Evolutionary conservation across 371 early-diverging fungal species (phyloP).

Genomic region (Parasitella parasitica): DNA sequence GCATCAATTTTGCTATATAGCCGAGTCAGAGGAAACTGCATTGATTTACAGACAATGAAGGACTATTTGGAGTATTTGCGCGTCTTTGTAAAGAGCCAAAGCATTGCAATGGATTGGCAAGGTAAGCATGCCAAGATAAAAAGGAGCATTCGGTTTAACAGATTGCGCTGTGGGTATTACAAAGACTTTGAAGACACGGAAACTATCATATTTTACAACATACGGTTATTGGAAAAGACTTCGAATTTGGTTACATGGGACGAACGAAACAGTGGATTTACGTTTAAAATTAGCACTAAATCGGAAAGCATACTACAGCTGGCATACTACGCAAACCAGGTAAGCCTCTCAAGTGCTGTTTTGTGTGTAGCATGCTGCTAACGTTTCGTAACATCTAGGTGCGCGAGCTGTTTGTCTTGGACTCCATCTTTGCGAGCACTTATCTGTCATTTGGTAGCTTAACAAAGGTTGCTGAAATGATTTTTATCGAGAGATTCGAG

Average conservation of each 20-base stretch:
- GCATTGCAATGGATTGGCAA: conserved; percentile 31
- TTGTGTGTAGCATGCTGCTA: background rate
- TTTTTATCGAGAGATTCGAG: conserved; percentile 22
- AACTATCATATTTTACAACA: conserved; percentile 26
- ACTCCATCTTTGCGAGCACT: conserved; percentile 26
- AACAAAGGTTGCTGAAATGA: background rate
- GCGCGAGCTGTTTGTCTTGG: conserved; percentile 26
- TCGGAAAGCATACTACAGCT: conserved; percentile 28
- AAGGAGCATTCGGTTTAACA: background rate
- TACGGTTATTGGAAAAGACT: conserved; percentile 23
- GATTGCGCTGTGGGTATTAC: background rate
- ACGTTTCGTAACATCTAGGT: conserved; percentile 4
- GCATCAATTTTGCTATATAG: conserved; percentile 31
- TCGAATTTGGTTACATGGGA: conserved; percentile 26
- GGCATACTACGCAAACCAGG: conserved; percentile 37
- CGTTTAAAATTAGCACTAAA: conserved; percentile 17
- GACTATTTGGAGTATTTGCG: conserved; percentile 14
- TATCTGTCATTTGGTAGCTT: conserved; percentile 28
- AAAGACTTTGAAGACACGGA: conserved; percentile 29
- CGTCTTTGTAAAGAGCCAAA: conserved; percentile 3
- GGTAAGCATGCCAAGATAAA: conserved; percentile 9
- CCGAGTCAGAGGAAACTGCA: conserved; percentile 18
- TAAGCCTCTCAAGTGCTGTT: background rate
- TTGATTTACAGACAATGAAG: conserved; percentile 22
- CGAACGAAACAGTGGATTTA: conserved; percentile 9